A percentile compares a stretch with the other conserved stretches of the same genome.
These are phyloP conservation scores for Quercus tomentella DNA, from an alignment of 331 rosid genomes.

Conservation along the genomic window DNA sequence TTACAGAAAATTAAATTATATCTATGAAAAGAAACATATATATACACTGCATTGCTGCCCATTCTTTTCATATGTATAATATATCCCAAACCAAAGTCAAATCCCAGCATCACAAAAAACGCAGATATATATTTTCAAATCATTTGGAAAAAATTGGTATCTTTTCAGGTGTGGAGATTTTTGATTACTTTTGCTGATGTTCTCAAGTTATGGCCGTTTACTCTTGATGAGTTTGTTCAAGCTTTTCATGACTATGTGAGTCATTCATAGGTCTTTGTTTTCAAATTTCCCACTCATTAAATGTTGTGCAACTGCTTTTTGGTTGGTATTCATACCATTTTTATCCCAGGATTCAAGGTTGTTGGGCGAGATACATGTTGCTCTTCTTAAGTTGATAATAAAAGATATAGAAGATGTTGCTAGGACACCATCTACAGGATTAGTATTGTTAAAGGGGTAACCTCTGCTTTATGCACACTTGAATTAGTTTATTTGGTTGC, in stretches of 20 bases:
- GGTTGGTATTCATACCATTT: constrained; percentile 13
- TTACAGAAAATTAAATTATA: too few species aligned
- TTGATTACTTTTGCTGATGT: constrained; percentile 89
- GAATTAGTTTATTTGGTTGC: too few species aligned
- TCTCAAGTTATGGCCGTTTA: constrained; percentile 94
- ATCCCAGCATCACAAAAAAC: too few species aligned
- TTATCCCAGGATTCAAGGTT: constrained; percentile 91
- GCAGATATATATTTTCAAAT: too few species aligned
- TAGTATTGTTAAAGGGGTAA: too few species aligned
- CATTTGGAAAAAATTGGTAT: not conserved
- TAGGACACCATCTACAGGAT: constrained; percentile 84
- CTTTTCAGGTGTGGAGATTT: constrained; percentile 90
- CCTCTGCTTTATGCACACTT: too few species aligned
- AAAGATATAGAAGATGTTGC: constrained; percentile 99
- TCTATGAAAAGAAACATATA: too few species aligned
- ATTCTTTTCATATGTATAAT: too few species aligned
- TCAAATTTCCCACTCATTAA: constrained; percentile 17
- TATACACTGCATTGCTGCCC: too few species aligned
- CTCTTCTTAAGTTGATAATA: constrained; percentile 76
- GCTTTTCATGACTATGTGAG: constrained; percentile 95
- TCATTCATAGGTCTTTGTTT: constrained; percentile 16
- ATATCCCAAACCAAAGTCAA: too few species aligned
- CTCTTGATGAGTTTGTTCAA: constrained; percentile 93
- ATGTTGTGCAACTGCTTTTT: not conserved
- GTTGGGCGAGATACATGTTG: constrained; percentile 90